Conservation (phyloP, 345 rosid species). For the Melaleuca quinquenervia region DNA sequence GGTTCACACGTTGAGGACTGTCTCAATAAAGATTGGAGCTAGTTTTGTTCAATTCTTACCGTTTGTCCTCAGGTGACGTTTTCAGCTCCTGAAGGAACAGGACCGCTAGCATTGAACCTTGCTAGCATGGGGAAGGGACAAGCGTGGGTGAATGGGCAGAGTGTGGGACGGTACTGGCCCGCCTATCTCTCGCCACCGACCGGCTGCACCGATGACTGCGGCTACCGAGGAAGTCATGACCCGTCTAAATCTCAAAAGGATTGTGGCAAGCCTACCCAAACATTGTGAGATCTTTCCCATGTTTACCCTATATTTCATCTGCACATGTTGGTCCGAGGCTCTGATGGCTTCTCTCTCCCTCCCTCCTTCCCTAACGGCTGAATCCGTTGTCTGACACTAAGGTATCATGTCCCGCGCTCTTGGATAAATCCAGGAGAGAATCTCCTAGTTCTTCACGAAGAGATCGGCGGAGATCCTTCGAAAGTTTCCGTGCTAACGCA, state of each 20-base stretch:
- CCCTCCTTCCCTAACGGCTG: not conserved
- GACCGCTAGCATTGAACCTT: slow-evolving; percentile 44
- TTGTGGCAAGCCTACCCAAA: slow-evolving; percentile 57
- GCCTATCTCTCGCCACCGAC: slow-evolving; percentile 35
- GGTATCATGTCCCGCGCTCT: slow-evolving; percentile 49
- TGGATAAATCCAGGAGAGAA: slow-evolving; percentile 46
- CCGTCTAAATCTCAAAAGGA: slow-evolving; percentile 33
- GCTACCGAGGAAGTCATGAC: slow-evolving; percentile 45
- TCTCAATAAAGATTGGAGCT: not conserved
- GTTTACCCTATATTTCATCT: not conserved
- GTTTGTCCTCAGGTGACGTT: slow-evolving; percentile 17
- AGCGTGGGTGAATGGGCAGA: slow-evolving; percentile 57
- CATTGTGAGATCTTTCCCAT: slow-evolving; percentile 22
- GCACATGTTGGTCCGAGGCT: not conserved
- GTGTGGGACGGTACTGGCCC: slow-evolving; percentile 54
- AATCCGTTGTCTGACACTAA: not conserved
- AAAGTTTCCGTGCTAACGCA: slow-evolving; percentile 28
- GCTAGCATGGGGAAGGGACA: slow-evolving; percentile 63
- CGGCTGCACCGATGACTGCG: slow-evolving; percentile 35
- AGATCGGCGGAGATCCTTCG: slow-evolving; percentile 52
- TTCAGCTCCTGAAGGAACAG: slow-evolving; percentile 31
- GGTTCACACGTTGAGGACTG: not conserved
- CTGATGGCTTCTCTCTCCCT: not conserved
- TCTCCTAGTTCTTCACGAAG: slow-evolving; percentile 49
- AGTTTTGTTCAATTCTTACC: not conserved